Conservation (phyloP, 2,329 filamentous ascomycete genomes). For the Pyricularia sp. region DNA sequence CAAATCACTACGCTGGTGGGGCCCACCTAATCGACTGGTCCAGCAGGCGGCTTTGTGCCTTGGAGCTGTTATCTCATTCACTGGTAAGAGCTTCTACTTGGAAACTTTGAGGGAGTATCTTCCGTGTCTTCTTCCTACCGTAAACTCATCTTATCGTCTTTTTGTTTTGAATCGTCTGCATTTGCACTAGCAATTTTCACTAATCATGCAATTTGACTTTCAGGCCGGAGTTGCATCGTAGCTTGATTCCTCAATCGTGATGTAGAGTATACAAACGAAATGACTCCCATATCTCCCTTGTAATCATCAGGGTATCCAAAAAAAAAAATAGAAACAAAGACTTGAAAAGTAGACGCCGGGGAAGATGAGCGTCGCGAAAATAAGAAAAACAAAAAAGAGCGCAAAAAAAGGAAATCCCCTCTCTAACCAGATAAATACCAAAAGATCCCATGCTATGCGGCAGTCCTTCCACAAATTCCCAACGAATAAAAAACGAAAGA, state of each 20-base stretch:
- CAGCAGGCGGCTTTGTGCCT: not conserved
- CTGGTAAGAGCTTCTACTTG: too few species aligned
- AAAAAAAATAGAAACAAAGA: not conserved
- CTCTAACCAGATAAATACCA: not conserved
- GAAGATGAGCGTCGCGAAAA: not conserved
- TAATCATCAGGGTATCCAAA: not conserved
- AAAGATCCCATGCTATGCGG: conserved; percentile 1
- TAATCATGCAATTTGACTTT: not conserved
- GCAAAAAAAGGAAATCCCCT: not conserved
- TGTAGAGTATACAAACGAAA: not conserved
- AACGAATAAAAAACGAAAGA: not conserved
- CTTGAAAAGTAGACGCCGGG: not conserved
- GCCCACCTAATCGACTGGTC: not conserved
- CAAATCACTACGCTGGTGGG: not conserved
- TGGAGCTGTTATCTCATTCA: not conserved
- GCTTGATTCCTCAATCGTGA: not conserved
- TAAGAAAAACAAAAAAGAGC: not conserved
- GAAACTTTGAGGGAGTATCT: too few species aligned
- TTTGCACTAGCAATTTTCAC: not conserved
- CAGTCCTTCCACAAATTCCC: not conserved
- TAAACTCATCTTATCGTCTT: not conserved
- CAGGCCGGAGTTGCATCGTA: not conserved
- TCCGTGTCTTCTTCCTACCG: too few species aligned
- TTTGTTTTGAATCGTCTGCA: not conserved
- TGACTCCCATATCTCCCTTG: not conserved